Conservation (phyloP, 176 grass and related monocot genomes). For the Metroxylon sagu region DNA sequence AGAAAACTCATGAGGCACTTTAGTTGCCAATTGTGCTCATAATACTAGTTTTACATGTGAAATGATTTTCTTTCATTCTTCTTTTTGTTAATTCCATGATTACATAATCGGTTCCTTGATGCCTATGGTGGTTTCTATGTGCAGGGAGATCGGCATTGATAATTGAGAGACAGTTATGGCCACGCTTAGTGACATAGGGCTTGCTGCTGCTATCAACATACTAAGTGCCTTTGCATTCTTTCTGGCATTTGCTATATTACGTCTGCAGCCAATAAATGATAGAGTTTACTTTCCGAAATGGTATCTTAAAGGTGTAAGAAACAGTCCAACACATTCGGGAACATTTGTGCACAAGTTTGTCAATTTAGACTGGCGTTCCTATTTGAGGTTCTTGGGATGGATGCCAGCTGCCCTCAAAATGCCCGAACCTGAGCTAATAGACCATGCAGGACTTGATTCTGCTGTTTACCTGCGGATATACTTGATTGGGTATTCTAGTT, state of each 20-base stretch:
- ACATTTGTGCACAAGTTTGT: constrained; percentile 72
- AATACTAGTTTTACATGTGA: too few species aligned
- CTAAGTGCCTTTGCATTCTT: constrained; percentile 53
- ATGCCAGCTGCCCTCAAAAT: constrained; percentile 91
- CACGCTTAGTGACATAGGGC: constrained; percentile 57
- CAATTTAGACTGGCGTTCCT: constrained; percentile 82
- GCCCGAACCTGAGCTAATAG: constrained; percentile 95
- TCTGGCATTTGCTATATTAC: constrained; percentile 79
- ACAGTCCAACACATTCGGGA: constrained; percentile 61
- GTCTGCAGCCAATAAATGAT: constrained; percentile 96
- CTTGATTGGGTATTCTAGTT: constrained; percentile 59
- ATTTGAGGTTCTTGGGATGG: constrained; percentile 89
- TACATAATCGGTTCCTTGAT: constrained; percentile 4
- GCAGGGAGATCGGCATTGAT: constrained; percentile 2
- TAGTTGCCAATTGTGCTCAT: too few species aligned
- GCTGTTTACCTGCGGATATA: constrained; percentile 95
- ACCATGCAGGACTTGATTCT: constrained; percentile 93
- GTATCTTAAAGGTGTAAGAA: constrained; percentile 94
- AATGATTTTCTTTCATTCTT: too few species aligned
- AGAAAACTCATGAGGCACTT: too few species aligned
- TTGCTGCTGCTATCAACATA: constrained; percentile 90
- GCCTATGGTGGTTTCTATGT: background rate
- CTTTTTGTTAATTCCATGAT: too few species aligned
- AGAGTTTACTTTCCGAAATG: constrained; percentile 99
- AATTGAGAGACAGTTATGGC: constrained; percentile 51